A percentile compares a stretch with the other conserved stretches of the same genome.
Conservation (phyloP, 352 stramenopile genomes). For the Pythium insidiosum region DNA sequence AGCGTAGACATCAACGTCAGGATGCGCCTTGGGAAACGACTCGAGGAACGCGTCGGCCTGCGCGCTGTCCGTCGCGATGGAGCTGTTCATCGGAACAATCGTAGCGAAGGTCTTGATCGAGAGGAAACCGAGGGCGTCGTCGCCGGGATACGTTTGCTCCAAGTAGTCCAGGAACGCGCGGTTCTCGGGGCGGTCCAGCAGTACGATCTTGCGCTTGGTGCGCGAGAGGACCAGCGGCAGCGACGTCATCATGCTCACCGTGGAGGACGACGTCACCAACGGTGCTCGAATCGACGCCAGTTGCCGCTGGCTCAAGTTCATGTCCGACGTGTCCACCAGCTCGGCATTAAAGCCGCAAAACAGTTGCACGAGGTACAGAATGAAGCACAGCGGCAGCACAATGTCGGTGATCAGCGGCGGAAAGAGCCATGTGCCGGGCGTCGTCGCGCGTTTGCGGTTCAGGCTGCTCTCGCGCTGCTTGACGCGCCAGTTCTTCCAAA, state of each 20-base stretch:
- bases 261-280: conserved; percentile 9
- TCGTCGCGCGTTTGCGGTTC: conserved; percentile 31
- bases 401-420: conserved; percentile 64
- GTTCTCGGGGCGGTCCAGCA: conserved; percentile 44
- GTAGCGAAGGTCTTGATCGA: conserved; percentile 27
- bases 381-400: conserved; percentile 41
- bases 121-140: conserved; percentile 35
- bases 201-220: conserved; percentile 45
- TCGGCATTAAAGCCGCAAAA: conserved; percentile 54
- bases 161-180: conserved; percentile 39
- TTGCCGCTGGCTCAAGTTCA: too few relatives aligned
- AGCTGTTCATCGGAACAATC: conserved; percentile 26
- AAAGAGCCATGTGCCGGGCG: conserved; percentile 39
- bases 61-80: conserved; percentile 16
- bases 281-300: too few relatives aligned
- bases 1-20: conserved; percentile 33
- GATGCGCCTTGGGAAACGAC: conserved; percentile 23
- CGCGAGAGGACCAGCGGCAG: conserved; percentile 47
- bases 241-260: conserved; percentile 31
- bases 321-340: not conserved
- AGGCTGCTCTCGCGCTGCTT: conserved; percentile 74
- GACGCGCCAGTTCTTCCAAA: conserved; percentile 80
- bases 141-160: conserved; percentile 21
- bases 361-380: conserved; percentile 50
- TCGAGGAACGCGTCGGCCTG: conserved; percentile 26